Percentiles rank a stretch among this genome's conserved stretches.
phyloP scores from a whole-genome alignment of 805 yeast genomes.

The Candida incommunis region DNA sequence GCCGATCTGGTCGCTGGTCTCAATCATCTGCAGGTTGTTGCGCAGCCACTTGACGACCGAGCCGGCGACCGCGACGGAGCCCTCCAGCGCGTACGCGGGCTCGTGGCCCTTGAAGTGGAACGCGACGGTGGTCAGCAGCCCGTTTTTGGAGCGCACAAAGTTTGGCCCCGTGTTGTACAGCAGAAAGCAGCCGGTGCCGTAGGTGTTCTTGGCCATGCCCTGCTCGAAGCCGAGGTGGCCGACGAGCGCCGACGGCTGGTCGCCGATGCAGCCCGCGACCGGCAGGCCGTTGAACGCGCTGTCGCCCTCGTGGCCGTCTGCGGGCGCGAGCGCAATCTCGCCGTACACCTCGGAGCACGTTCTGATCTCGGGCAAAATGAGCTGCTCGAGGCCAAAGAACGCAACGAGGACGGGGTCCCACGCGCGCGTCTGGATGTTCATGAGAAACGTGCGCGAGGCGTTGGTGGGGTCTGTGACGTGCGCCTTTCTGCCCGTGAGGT shows the following conservation, averaged over 20 bases:
- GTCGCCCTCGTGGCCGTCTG: too few species aligned
- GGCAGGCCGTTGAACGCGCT: constrained; percentile 47
- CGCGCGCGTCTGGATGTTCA: constrained; percentile 62
- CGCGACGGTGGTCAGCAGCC: constrained; percentile 80
- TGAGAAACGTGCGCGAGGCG: constrained; percentile 82
- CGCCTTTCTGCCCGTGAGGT: constrained; percentile 49
- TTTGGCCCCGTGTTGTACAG: constrained; percentile 72
- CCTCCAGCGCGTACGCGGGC: constrained; percentile 86
- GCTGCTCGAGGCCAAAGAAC: constrained; percentile 67
- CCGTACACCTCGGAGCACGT: constrained; percentile 75
- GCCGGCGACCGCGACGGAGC: constrained; percentile 94
- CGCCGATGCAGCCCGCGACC: constrained; percentile 83
- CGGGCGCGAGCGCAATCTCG: constrained; percentile 45
- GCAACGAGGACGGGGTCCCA: constrained; percentile 65
- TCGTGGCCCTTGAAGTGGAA: constrained; percentile 67
- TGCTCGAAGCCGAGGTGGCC: constrained; percentile 78
- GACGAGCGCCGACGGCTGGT: constrained; percentile 84
- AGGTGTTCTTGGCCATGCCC: constrained; percentile 89
- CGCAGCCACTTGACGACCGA: constrained; percentile 88
- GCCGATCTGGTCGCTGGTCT: constrained; percentile 75
- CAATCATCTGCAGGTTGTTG: constrained; percentile 74
- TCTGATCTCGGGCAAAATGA: constrained; percentile 62
- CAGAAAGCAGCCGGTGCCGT: constrained; percentile 91
- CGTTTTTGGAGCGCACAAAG: constrained; percentile 60
- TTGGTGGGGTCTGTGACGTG: constrained; percentile 81